phyloP scores from a whole-genome alignment of 1,284 basidiomycete genomes.

The Malassezia japonica region DNA sequence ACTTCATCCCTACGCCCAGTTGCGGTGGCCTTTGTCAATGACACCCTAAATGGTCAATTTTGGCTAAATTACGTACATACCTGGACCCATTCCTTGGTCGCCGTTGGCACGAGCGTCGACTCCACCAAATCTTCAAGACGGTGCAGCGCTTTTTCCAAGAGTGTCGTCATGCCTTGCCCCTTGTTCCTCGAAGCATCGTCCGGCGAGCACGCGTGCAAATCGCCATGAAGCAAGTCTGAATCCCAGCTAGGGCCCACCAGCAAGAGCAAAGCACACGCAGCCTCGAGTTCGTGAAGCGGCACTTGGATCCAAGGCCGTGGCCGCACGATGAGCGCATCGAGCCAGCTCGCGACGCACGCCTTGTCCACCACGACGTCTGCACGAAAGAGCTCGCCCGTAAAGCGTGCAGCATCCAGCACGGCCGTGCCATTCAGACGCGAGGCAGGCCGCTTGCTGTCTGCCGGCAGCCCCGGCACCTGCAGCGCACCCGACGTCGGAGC shows the following conservation, averaged over 20 bases:
- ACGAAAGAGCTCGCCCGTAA: slow-evolving; percentile 10
- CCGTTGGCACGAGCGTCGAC: not conserved
- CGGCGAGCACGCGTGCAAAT: not conserved
- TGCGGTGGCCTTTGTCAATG: not conserved
- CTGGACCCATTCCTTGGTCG: slow-evolving; percentile 3
- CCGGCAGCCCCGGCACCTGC: not conserved
- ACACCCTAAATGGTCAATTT: slow-evolving; percentile 5
- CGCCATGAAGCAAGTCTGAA: not conserved
- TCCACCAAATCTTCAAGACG: slow-evolving; percentile 1
- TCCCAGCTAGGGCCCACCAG: slow-evolving; percentile 3
- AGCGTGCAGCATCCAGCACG: slow-evolving; percentile 11
- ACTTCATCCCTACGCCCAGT: too few species aligned
- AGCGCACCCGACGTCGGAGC: not conserved
- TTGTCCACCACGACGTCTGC: not conserved
- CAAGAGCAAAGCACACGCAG: slow-evolving; percentile 14
- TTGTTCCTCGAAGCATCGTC: not conserved
- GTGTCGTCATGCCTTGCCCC: too few species aligned
- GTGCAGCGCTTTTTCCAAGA: not conserved
- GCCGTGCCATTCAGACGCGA: not conserved
- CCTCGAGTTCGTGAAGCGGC: slow-evolving; percentile 10
- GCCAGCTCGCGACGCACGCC: slow-evolving; percentile 1
- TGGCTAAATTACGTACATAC: slow-evolving; percentile 3
- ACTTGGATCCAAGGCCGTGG: slow-evolving; percentile 7
- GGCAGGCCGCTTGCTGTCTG: not conserved
- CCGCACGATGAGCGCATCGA: slow-evolving; percentile 4